Percentiles rank a stretch among this genome's conserved stretches.
Conservation (phyloP, 164 flowering plant species). For the Berberis vulgaris region DNA sequence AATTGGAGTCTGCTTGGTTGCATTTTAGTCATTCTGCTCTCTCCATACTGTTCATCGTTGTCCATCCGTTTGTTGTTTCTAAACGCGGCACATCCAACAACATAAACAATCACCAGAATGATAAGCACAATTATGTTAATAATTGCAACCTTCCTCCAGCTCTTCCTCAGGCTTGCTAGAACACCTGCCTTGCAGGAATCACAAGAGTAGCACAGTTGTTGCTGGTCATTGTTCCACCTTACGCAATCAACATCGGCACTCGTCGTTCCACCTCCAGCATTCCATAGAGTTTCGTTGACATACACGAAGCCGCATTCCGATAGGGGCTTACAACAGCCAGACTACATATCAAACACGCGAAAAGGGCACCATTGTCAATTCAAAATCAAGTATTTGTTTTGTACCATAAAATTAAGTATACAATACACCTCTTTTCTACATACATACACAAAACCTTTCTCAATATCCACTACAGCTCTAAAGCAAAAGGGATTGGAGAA, state of each 20-base stretch:
- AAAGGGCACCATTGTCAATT: neutral
- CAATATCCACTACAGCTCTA: no score
- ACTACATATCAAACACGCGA: constrained; percentile 31
- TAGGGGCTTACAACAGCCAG: constrained; percentile 99
- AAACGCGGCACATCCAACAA: constrained; percentile 65
- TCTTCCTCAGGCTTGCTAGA: constrained; percentile 69
- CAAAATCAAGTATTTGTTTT: neutral
- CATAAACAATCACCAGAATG: constrained; percentile 63
- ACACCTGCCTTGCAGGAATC: constrained; percentile 93
- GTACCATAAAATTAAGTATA: neutral
- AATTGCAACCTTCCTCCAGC: constrained; percentile 92
- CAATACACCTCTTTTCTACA: no score
- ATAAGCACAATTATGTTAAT: constrained; percentile 68
- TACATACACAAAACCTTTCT: no score
- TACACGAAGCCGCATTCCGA: constrained; percentile 61
- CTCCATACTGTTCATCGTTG: constrained; percentile 73
- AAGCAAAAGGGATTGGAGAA: no score
- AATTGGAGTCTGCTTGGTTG: constrained; percentile 60
- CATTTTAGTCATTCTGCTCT: constrained; percentile 70
- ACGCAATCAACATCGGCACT: constrained; percentile 39
- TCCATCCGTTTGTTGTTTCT: constrained; percentile 61
- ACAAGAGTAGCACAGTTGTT: constrained; percentile 60
- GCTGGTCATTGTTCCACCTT: constrained; percentile 73
- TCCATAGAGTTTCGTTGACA: constrained; percentile 71
- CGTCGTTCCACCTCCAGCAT: constrained; percentile 24